Evolutionary conservation across 1,284 basidiomycete species (phyloP), one percentile per base, ranked within the genome.

Genomic region (Fomitopsis palustris): DNA sequence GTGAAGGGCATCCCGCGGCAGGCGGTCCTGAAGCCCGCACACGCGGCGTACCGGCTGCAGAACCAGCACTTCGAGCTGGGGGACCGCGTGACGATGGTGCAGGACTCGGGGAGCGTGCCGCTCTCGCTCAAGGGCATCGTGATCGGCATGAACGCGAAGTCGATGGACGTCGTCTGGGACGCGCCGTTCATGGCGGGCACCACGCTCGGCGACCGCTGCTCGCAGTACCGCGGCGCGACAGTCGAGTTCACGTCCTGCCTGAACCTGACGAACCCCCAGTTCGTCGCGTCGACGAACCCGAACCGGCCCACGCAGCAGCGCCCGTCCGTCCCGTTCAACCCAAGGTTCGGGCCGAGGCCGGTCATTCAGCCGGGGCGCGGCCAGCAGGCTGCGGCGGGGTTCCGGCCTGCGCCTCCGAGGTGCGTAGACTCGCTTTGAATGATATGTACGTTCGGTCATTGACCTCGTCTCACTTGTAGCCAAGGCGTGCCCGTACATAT

Each of bases 151-250:
- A 91, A 87, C 66, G 78, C 87, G 12, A 92, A 90, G 69, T 87
- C 89, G 10, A 90, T 99, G 81, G 97, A 99, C 72, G 89, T 99
- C n/a, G 85, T 97, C 0, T 99, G 97, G 89, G 97, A 99, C 72
- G 87, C 90, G 21, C 84, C 95, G 0, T 99, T 98, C 78, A 92
- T 99, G 82, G 88, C 94, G 35, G 96, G 97, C 10, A 83, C 85
- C 2, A 97, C 92, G 0, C 78, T 99, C 4, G 86, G 86, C n/a
- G 92, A 93, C 65, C 80, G 93, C 62, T 96, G 95, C 74, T 94
- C 94, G 0, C 83, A 87, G 64, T 96, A 96, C 73, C 87, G 94
- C 14, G 95, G 95, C 37, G 90, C 89, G 38, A 90, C 87, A 0
- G 88, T 96, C 27, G 84, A 90, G 29, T 93, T 95, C 72, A 86